Percentiles rank a stretch among this genome's conserved stretches.
Evolutionary conservation across 371 early-diverging fungal species (phyloP).

Genomic region (Phascolomyces articulosus): DNA sequence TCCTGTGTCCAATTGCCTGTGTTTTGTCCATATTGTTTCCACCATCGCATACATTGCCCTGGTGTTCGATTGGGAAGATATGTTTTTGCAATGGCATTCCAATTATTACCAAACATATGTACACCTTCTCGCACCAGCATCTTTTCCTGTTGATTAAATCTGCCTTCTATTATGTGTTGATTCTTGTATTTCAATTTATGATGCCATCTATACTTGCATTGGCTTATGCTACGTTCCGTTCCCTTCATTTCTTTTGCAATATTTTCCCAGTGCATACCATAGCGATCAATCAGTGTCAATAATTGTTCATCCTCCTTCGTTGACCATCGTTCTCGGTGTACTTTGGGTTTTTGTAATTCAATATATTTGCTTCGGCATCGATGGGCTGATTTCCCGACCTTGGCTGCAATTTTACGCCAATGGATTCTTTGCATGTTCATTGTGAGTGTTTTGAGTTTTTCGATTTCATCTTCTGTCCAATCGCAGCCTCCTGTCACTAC

Average conservation of each 20-base stretch:
- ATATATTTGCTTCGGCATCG: constrained; percentile 29
- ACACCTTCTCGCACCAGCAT: constrained; percentile 36
- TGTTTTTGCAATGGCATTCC: constrained; percentile 36
- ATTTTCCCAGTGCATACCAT: constrained; percentile 15
- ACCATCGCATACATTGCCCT: constrained; percentile 35
- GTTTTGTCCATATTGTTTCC: neutral
- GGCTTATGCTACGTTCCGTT: constrained; percentile 6
- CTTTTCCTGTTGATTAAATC: constrained; percentile 33
- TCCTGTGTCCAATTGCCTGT: constrained; percentile 28
- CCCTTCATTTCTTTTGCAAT: constrained; percentile 8
- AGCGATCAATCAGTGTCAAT: neutral
- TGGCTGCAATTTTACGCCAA: constrained; percentile 25
- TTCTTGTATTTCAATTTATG: constrained; percentile 8
- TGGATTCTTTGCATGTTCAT: constrained; percentile 8
- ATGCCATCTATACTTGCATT: constrained; percentile 35
- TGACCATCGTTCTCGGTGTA: constrained; percentile 20
- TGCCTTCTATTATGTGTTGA: neutral
- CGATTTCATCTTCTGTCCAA: constrained; percentile 26
- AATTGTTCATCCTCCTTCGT: constrained; percentile 30
- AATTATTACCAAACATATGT: constrained; percentile 45
- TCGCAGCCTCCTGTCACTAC: constrained; percentile 5
- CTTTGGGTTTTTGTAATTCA: neutral
- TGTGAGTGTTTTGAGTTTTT: neutral
- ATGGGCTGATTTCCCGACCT: constrained; percentile 12
- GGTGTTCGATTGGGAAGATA: constrained; percentile 46